Base-by-base conservation (phyloP, 495 filamentous ascomycete species). In the Aspergillus mulundensis region DNA sequence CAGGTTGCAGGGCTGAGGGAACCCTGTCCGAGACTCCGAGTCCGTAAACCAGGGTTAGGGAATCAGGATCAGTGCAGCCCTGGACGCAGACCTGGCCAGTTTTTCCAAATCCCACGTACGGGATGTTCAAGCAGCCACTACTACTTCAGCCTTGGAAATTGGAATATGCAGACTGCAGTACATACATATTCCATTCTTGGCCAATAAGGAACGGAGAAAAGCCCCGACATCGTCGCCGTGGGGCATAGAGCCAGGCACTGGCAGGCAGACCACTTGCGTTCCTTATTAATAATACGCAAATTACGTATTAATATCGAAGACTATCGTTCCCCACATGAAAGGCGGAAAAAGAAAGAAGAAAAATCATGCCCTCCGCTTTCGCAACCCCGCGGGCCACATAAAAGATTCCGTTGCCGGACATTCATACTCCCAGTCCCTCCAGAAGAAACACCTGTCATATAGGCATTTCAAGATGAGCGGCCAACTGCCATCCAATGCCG, bases 301-400 rank as follows among this genome's bases (percentile, higher is more conserved):
- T 45, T 32, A 24, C 24, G 20, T 45, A 54, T 54, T 20, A 54
- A 19, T 8, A 45, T 54, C 3, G 19, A 47, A 36, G 32, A 40
- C 46, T 25, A 11, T 39, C 51, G 39, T 51, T 52, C 23, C 45
- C 47, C 44, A 54, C 54, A 36, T 19, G 50, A 55, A 64, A 67
- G 58, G 65, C 64, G 66, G 69, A 66, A 66, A 53, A 60, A 58
- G 59, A 56, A 67, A 60, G 47, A 45, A 49, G 52, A 54, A 57
- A 63, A 60, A 61, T 41, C 40, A 15, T 44, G n/a, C 36, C 49
- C 71, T 74, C 69, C 69, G 71, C 71, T 72, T 74, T 74, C 68
- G 69, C 66, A 64, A 64, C 59, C 63, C 58, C 58, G 54, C 62
- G 54, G 51, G 53, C 49, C 60, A 61, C 61, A 67, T 63, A 61